phyloP scores from a whole-genome alignment of 2,329 filamentous ascomycete genomes.

The Cladophialophora immunda region DNA sequence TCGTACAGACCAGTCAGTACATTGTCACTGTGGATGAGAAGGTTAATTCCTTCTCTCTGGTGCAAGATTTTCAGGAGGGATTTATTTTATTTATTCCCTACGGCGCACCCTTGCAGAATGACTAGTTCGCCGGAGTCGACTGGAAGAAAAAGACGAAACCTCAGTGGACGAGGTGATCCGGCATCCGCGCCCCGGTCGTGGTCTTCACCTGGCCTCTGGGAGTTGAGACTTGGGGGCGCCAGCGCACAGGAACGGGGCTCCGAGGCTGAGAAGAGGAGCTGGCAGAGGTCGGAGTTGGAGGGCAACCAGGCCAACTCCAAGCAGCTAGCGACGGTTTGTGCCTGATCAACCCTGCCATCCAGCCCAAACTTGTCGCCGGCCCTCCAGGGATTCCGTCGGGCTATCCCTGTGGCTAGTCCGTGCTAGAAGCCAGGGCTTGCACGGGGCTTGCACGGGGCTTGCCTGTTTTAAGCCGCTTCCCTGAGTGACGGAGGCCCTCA shows the following conservation, averaged over 20 bases:
- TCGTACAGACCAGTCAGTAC: not conserved
- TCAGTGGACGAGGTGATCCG: conserved; percentile 18
- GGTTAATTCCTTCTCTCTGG: not conserved
- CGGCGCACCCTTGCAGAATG: not conserved
- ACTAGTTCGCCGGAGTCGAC: conserved; percentile 9
- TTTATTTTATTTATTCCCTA: conserved; percentile 3
- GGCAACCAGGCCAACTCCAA: conserved; percentile 6
- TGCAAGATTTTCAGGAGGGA: conserved; percentile 13
- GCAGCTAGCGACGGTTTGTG: conserved; percentile 10
- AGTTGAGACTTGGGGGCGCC: conserved; percentile 7
- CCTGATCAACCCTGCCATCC: conserved; percentile 1
- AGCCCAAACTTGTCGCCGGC: conserved; percentile 12
- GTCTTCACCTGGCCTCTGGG: conserved; percentile 7
- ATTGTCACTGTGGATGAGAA: not conserved
- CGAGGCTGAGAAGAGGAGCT: conserved; percentile 5
- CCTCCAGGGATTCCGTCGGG: conserved; percentile 7
- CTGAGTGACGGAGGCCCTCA: conserved; percentile 5
- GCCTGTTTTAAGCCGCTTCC: conserved; percentile 19
- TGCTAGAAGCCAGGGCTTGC: conserved; percentile 7
- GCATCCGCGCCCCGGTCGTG: conserved; percentile 16
- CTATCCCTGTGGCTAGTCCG: conserved; percentile 10
- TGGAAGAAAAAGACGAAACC: conserved; percentile 4
- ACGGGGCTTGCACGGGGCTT: conserved; percentile 9
- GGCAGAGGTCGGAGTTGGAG: conserved; percentile 16
- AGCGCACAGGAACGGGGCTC: not conserved